Evolutionary conservation across 2,329 filamentous ascomycete genomes (phyloP), one percentile per base, ranked within the genome.

Genomic region (Tolypocladium tropicale): DNA sequence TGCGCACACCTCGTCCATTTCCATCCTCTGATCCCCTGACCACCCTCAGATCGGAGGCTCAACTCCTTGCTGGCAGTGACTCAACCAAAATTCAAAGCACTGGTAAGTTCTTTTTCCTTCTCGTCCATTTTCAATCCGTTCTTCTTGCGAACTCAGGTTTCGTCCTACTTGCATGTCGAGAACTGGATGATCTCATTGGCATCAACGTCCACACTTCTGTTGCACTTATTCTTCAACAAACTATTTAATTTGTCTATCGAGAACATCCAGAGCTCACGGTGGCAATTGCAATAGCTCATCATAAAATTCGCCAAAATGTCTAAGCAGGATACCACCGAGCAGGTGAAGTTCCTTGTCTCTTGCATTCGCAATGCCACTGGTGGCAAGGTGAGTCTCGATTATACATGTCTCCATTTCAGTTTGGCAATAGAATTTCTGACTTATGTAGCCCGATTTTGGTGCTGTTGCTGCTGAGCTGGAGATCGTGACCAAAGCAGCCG

Each of bases 401-500:
- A 46, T 11, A 3, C n/a, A n/a, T n/a, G n/a, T 34, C 14, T 23
- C 6, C 25, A 11, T 3, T 3, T 2, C 11, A 2, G n/a, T n/a
- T 2, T 2, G 9, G 18, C 61, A 9, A 6, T 10, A 14, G 33
- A n/a, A n/a, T n/a, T n/a, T n/a, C 62, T 62, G 32, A 62, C 49
- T 10, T 7, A 4, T 4, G 18, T 55, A 89, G 85, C 76, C 87
- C 6, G 81, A 89, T 64, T 89, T 88, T 61, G 71, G 69, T 6
- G 75, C 77, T 52, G 86, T 90, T n/a, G 83, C 83, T 12, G 72
- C 76, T 18, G 84, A 88, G 62, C 81, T 84, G 46, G 71, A 68
- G 25, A 86, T 89, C 39, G 76, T 85, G 36, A 76, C 72, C 68
- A 87, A 86, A 70, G 84, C 79, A 16, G 86, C 86, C 25, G 86